phyloP scores from a whole-genome alignment of 352 stramenopile species.

The Pythium chondricola region DNA sequence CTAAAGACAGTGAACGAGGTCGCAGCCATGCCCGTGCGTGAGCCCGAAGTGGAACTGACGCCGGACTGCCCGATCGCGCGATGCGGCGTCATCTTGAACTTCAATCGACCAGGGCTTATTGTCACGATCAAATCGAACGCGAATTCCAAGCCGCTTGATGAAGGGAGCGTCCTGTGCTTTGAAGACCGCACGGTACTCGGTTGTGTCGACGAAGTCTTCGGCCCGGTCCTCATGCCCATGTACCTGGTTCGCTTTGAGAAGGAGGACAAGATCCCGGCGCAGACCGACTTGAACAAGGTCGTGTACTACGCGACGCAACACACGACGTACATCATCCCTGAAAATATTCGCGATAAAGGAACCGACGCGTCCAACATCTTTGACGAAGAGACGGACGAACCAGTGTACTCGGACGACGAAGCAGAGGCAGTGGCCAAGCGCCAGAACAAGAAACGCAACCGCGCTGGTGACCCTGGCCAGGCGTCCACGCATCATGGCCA shows the following conservation, averaged over 20 bases:
- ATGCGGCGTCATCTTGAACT: slow-evolving; percentile 61
- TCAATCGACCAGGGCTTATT: slow-evolving; percentile 54
- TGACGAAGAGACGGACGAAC: slow-evolving; percentile 78
- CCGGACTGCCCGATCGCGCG: slow-evolving; percentile 59
- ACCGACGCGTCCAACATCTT: slow-evolving; percentile 85
- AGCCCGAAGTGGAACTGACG: slow-evolving; percentile 67
- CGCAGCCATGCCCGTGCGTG: slow-evolving; percentile 37
- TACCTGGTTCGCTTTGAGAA: slow-evolving; percentile 80
- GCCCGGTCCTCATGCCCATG: slow-evolving; percentile 79
- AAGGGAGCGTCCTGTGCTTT: slow-evolving; percentile 79
- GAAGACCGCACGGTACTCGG: slow-evolving; percentile 69
- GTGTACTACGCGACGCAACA: slow-evolving; percentile 78
- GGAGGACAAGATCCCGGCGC: slow-evolving; percentile 54
- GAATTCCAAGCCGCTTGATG: slow-evolving; percentile 55
- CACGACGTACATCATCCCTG: slow-evolving; percentile 73
- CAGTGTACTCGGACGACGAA: slow-evolving; percentile 80
- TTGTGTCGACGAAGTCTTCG: slow-evolving; percentile 83
- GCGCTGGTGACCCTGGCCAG: slow-evolving; percentile 15
- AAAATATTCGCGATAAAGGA: slow-evolving; percentile 74
- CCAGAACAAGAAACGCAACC: slow-evolving; percentile 61
- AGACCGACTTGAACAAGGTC: slow-evolving; percentile 27
- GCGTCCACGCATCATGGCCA: not conserved
- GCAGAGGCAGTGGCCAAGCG: slow-evolving; percentile 65
- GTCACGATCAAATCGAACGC: slow-evolving; percentile 73
- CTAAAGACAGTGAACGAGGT: slow-evolving; percentile 69